phyloP scores from a whole-genome alignment of 345 rosid species.

The Iberis pinnata region DNA sequence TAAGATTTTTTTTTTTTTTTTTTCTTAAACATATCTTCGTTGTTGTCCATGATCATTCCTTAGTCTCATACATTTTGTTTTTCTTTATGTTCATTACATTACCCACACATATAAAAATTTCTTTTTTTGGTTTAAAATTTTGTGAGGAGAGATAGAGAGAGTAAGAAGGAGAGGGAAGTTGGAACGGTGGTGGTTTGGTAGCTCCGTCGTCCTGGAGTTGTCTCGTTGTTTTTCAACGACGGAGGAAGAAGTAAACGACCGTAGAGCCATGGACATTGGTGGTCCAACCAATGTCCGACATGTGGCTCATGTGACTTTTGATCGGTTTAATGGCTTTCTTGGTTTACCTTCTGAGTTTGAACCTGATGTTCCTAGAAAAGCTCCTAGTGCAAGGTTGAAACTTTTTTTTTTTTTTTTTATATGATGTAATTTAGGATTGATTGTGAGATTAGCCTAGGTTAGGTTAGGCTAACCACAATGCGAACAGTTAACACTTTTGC shows the following conservation, averaged over 20 bases:
- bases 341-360: conserved; percentile 92
- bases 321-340: conserved; percentile 83
- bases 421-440: no score
- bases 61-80: no score
- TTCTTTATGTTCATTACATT: no score
- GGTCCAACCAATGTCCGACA: conserved; percentile 76
- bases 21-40: no score
- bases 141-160: conserved; percentile 23
- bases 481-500: no score
- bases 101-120: no score
- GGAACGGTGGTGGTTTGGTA: conserved; percentile 23
- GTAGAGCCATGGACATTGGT: conserved; percentile 71
- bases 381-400: conserved; percentile 81
- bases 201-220: conserved; percentile 22
- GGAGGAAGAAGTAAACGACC: conserved; percentile 25
- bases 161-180: conserved; percentile 22
- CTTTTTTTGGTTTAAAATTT: no score
- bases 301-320: conserved; percentile 86
- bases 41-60: no score
- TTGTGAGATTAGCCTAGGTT: no score
- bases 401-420: not conserved
- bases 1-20: no score
- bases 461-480: no score
- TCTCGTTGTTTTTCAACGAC: conserved; percentile 20
- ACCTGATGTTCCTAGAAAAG: conserved; percentile 73